Evolutionary conservation across 495 filamentous ascomycete species (phyloP).

Genomic region (Jackrogersella minutella): DNA sequence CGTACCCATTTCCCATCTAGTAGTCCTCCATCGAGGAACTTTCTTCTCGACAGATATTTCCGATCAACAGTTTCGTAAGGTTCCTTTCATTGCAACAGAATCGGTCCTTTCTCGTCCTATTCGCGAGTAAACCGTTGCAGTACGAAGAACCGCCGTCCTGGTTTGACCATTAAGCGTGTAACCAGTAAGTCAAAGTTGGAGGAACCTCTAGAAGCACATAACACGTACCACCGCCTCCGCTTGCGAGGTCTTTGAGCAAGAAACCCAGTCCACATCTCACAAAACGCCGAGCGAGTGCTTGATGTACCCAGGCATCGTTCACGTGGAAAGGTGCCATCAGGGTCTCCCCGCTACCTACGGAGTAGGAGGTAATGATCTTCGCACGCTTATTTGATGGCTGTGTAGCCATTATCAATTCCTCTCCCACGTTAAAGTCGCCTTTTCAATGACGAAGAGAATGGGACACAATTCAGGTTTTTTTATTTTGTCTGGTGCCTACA

Average conservation of each 20-base stretch:
- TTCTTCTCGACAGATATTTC: conserved; percentile 10
- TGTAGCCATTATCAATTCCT: conserved; percentile 15
- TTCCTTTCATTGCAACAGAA: conserved; percentile 17
- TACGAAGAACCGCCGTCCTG: conserved; percentile 27
- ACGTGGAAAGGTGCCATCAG: conserved; percentile 39
- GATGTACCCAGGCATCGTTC: conserved; percentile 27
- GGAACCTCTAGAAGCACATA: conserved; percentile 8
- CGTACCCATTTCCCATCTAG: conserved; percentile 8
- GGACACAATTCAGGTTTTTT: conserved; percentile 17
- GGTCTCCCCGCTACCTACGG: conserved; percentile 29
- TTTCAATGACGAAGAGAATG: conserved; percentile 13
- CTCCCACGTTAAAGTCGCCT: background rate
- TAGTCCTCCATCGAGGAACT: conserved; percentile 1
- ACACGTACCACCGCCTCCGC: conserved; percentile 12
- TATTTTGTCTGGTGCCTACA: background rate
- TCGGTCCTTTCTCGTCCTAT: conserved; percentile 27
- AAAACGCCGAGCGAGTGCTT: conserved; percentile 15
- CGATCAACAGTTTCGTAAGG: conserved; percentile 13
- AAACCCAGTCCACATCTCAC: conserved; percentile 11
- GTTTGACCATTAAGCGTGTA: conserved; percentile 18
- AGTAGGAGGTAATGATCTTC: conserved; percentile 21
- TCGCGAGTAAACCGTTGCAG: conserved; percentile 17
- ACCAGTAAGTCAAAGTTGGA: conserved; percentile 1
- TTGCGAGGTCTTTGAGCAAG: conserved; percentile 5
- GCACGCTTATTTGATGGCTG: conserved; percentile 13